Conservation (phyloP, 2,329 filamentous ascomycete species). For the Pyrenochaeta sp. region DNA sequence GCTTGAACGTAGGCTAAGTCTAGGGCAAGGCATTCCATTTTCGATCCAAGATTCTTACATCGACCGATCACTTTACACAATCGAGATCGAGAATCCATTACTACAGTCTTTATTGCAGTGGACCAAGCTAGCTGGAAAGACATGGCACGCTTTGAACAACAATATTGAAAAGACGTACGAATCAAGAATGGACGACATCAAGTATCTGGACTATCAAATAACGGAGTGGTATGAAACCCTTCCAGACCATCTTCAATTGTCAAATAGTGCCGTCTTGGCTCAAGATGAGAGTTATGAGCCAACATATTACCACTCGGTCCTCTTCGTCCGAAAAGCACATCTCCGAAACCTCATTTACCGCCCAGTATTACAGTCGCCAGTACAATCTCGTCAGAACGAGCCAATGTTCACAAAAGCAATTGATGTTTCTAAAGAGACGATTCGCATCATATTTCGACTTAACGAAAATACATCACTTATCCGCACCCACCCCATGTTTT, state of each 20-base stretch:
- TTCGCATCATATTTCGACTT: slow-evolving; percentile 6
- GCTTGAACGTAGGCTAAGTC: slow-evolving; percentile 14
- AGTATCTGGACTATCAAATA: slow-evolving; percentile 14
- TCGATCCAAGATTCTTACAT: slow-evolving; percentile 19
- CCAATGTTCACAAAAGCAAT: slow-evolving; percentile 10
- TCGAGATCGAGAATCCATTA: slow-evolving; percentile 9
- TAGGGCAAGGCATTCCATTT: slow-evolving; percentile 19
- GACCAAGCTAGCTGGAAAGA: slow-evolving; percentile 16
- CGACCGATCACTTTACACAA: slow-evolving; percentile 10
- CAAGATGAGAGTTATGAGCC: neutral
- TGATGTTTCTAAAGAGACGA: slow-evolving; percentile 12
- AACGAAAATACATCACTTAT: slow-evolving; percentile 6
- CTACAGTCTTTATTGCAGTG: slow-evolving; percentile 11
- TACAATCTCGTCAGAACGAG: slow-evolving; percentile 7
- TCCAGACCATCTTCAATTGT: neutral
- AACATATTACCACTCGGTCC: slow-evolving; percentile 13
- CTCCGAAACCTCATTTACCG: slow-evolving; percentile 16
- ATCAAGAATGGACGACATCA: slow-evolving; percentile 11
- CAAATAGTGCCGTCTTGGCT: neutral
- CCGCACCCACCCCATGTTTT: slow-evolving; percentile 15
- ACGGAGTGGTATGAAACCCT: slow-evolving; percentile 12
- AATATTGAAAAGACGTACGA: slow-evolving; percentile 10
- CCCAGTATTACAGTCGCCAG: slow-evolving; percentile 9
- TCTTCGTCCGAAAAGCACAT: slow-evolving; percentile 13
- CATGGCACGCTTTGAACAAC: slow-evolving; percentile 17